Conservation (phyloP, 176 grass and related monocot genomes). For the Tillandsia leiboldiana region DNA sequence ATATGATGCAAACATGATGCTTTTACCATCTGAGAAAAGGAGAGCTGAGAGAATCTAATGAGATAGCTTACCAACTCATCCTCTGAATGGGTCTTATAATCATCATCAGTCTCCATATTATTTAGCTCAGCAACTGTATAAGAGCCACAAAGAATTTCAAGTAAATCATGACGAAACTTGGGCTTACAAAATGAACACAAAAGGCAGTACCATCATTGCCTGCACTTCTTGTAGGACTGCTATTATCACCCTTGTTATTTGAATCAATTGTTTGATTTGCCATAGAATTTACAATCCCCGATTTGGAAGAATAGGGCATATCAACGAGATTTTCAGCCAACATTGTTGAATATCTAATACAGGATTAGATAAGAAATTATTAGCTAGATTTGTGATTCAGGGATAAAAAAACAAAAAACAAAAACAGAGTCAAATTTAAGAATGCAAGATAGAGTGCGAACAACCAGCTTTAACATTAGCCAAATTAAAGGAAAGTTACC, state of each 20-base stretch:
- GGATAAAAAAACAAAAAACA: too few relatives aligned
- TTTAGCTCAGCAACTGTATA: constrained; percentile 32
- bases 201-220: constrained; percentile 32
- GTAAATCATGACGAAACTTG: background rate
- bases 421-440: background rate
- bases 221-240: constrained; percentile 15
- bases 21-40: background rate
- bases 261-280: constrained; percentile 33
- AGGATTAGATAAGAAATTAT: constrained; percentile 4
- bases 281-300: constrained; percentile 23
- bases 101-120: constrained; percentile 50
- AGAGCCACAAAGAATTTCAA: background rate
- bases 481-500: constrained; percentile 26
- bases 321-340: constrained; percentile 95
- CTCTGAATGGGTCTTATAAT: constrained; percentile 50
- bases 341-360: constrained; percentile 89
- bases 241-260: constrained; percentile 33
- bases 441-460: too few relatives aligned
- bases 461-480: too few relatives aligned
- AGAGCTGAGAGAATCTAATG: background rate
- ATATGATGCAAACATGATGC: background rate
- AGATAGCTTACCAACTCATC: constrained; percentile 69
- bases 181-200: constrained; percentile 8
- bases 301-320: constrained; percentile 35
- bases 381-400: background rate